phyloP scores from a whole-genome alignment of 805 yeast species.

The Trichomonascus vanleenenianus region DNA sequence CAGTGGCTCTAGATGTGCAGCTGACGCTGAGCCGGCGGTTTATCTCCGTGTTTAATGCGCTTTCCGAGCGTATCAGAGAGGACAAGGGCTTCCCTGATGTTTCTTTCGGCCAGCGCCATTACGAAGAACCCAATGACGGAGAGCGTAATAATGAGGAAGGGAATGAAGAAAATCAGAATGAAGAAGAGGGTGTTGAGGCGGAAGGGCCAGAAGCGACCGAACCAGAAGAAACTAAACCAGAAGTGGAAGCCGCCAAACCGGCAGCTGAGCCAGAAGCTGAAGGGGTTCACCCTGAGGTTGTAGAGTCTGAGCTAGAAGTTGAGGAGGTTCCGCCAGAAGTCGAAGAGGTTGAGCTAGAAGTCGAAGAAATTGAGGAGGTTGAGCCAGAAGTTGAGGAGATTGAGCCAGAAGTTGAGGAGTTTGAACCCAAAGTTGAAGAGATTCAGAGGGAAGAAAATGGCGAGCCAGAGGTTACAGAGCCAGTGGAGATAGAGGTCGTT shows the following conservation, averaged over 20 bases:
- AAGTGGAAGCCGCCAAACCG: not conserved
- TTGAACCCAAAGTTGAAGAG: too few relatives aligned
- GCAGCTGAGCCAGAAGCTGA: not conserved
- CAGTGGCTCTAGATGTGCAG: slow-evolving; percentile 9
- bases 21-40: slow-evolving; percentile 13
- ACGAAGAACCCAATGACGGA: too few relatives aligned
- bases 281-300: not conserved
- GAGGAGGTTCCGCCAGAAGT: not conserved
- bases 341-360: not conserved
- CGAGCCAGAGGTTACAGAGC: not conserved
- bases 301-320: not conserved
- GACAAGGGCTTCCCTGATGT: slow-evolving; percentile 11
- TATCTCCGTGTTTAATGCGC: slow-evolving; percentile 15
- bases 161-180: slow-evolving; percentile 1
- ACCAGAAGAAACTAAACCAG: not conserved
- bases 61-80: slow-evolving; percentile 10
- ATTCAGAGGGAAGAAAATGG: not conserved
- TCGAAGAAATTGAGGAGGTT: not conserved
- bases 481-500: not conserved
- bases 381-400: not conserved
- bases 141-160: too few relatives aligned
- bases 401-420: not conserved
- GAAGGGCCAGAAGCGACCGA: not conserved
- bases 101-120: not conserved
- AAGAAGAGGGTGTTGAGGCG: slow-evolving; percentile 11